Evolutionary conservation across 768 basidiomycete species (phyloP), one percentile per base, ranked within the genome.

Genomic region (Sarcomyxa edulis): DNA sequence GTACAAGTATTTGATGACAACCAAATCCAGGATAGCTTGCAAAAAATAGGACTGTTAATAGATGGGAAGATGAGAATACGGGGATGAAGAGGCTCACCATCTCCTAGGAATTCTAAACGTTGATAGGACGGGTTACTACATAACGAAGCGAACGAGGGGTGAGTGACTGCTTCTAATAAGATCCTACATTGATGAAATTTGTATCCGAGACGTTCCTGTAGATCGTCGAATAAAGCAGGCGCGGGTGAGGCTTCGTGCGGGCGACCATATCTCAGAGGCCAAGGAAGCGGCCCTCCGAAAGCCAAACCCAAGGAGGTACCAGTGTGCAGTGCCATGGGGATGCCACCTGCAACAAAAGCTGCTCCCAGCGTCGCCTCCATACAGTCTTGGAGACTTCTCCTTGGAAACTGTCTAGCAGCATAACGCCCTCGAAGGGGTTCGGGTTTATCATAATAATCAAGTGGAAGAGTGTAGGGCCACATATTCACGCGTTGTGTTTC

Each of bases 341-440:
- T 76, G 1, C 89, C 86, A 4, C 88, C 91, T 2, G 75, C 67
- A 11, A 80, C 46, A 47, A 82, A 92, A 19, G 77, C 75, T 2
- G 86, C 90, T 8, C 89, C 92, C 3, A 94, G 62, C 5, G 78
- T 68, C 1, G 92, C 84, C 54, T 94, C 92, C 79, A 91, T 86
- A 52, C 84, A 90, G 51, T 94, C 91, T 51, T 89, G 86, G 45
- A 94, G 58, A 49, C 84, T 80, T 40, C 87, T 62, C 19, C 86
- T 70, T 3, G 82, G 76, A 40, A 80, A 74, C 25, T 59, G 58
- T 24, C 82, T 71, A 37, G 37, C 47, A n/a, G 66, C 65, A 31
- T 42, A 59, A 31, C 69, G 59, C 15, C 29, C 32, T 7, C 54
- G 45, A 30, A 40, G 36, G n/a, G 40, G 32, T 24, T 42, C 39